Conservation (phyloP, 1,139 yeast genomes). For the Scheffersomyces titani region DNA sequence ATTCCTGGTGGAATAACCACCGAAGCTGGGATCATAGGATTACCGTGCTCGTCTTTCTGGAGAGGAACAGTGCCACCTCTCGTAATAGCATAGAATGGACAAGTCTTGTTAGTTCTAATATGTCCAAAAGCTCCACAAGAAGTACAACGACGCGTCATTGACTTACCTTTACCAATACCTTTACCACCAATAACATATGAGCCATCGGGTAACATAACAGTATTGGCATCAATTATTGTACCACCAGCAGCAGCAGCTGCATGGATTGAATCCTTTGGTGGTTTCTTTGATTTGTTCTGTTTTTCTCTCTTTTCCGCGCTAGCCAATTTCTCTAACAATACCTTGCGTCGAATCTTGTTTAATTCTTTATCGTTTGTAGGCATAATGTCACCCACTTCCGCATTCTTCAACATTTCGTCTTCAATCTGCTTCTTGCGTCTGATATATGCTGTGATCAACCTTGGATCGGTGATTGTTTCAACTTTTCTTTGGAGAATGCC, state of each 20-base stretch:
- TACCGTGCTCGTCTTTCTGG: not conserved
- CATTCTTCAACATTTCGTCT: constrained; percentile 57
- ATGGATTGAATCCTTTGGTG: constrained; percentile 38
- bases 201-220: constrained; percentile 48
- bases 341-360: constrained; percentile 74
- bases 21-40: not conserved
- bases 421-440: constrained; percentile 77
- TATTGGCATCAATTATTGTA: constrained; percentile 42
- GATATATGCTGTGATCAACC: constrained; percentile 84
- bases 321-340: constrained; percentile 83
- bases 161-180: constrained; percentile 74
- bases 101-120: constrained; percentile 83
- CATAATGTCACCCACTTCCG: constrained; percentile 67
- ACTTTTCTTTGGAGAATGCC: constrained; percentile 84
- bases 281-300: constrained; percentile 44
- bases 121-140: constrained; percentile 97
- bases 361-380: constrained; percentile 87
- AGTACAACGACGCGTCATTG: constrained; percentile 84
- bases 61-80: constrained; percentile 19
- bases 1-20: not conserved
- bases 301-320: constrained; percentile 71
- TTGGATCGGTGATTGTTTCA: constrained; percentile 79
- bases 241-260: constrained; percentile 53
- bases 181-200: constrained; percentile 56
- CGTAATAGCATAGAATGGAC: constrained; percentile 71